Evolutionary conservation across 805 yeast genomes (phyloP), one percentile per base, ranked within the genome.

Genomic region (Metschnikowia lochheadii): DNA sequence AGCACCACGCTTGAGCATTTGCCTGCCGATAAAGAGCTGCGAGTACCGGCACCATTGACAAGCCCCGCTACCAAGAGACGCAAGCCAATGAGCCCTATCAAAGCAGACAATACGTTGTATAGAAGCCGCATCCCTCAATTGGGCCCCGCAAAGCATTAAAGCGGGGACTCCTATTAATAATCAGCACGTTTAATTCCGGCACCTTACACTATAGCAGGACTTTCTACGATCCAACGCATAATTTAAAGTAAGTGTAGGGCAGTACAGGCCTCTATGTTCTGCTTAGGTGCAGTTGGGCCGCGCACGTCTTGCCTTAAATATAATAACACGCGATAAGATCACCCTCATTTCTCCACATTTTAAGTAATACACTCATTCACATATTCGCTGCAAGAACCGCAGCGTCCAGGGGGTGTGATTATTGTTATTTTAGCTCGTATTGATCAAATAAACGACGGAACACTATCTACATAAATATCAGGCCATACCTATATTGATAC

Each of bases 41-140:
- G 46, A 13, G 29, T 43, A 3, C 55, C 46, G 21, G 35, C 40
- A 2, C 41, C 49, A 8, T 38, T 29, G 29, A 15, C 15, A 10
- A 38, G 45, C 29, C 39, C 49, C 5, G 49, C 35, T 2, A 31
- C 41, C 20, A 55, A 56, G 26, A 50, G 57, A 29, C 43, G 51
- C 23, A 49, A 46, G 39, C 46, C 51, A 6, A 44, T 37, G 50
- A 44, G 52, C 20, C 57, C 57, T 2, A 17, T 26, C n/a, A 48
- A 42, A 20, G 29, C 38, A 6, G 48, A 49, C 32, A 46, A n/a
- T 18, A 48, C 38, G 6, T 39, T 37, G 36, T 41, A 44, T 20
- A 41, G 49, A 18, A 55, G 58, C 40, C 49, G 46, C 38, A 55
- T 55, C 18, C 58, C 58, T 5, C 58, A 53, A 26, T 41, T 55